phyloP scores from a whole-genome alignment of 1,284 basidiomycete species.

The Malassezia japonica region DNA sequence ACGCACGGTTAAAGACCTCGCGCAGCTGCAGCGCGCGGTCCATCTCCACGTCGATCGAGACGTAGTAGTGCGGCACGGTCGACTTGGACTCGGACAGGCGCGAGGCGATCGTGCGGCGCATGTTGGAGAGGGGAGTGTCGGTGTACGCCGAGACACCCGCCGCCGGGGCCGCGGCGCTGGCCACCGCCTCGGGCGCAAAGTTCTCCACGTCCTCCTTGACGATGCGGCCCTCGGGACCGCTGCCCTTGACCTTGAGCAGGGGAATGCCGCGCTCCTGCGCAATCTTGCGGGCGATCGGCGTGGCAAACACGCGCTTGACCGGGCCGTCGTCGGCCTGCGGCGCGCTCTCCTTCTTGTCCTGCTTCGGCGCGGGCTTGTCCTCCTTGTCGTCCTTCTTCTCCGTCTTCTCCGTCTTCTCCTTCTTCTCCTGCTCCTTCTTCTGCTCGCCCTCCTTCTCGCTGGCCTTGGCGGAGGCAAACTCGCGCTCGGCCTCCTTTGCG shows the following conservation, averaged over 20 bases:
- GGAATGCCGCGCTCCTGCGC: conserved; percentile 91
- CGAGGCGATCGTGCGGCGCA: conserved; percentile 83
- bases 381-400: conserved; percentile 24
- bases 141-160: conserved; percentile 55
- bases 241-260: conserved; percentile 78
- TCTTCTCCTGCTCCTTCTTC: conserved; percentile 17
- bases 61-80: conserved; percentile 91
- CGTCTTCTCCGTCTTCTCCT: conserved; percentile 23
- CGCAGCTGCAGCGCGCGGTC: conserved; percentile 88
- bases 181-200: conserved; percentile 52
- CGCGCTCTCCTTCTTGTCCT: conserved; percentile 29
- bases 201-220: conserved; percentile 86
- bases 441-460: conserved; percentile 30
- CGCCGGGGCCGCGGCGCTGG: conserved; percentile 20
- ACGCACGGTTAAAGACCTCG: conserved; percentile 78
- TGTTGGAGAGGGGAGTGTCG: conserved; percentile 84
- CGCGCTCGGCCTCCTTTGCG: conserved; percentile 55
- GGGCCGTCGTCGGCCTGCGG: conserved; percentile 37
- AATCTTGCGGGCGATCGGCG: conserved; percentile 90
- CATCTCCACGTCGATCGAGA: conserved; percentile 93
- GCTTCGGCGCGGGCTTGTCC: conserved; percentile 22
- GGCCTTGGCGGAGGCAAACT: conserved; percentile 42
- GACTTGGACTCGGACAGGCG: conserved; percentile 88
- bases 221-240: conserved; percentile 88
- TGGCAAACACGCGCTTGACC: conserved; percentile 64